Evolutionary conservation across 2,329 filamentous ascomycete genomes (phyloP).

Genomic region (Sporothrix schenckii): DNA sequence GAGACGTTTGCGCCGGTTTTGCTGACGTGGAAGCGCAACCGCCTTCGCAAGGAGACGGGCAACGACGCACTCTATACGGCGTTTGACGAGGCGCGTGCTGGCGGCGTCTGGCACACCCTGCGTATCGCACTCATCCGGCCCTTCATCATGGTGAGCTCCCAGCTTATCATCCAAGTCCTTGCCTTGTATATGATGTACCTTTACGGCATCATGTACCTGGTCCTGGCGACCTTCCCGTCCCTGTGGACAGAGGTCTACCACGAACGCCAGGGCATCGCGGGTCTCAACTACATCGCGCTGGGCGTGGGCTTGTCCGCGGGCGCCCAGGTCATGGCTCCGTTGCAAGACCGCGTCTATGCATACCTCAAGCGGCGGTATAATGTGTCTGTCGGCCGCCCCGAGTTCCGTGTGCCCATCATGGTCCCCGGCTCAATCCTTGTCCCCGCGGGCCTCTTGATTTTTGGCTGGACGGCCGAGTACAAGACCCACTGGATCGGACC

Average conservation of each 20-base stretch:
- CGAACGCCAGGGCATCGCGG: constrained; percentile 42
- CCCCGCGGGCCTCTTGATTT: constrained; percentile 50
- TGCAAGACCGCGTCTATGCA: constrained; percentile 53
- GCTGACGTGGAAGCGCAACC: constrained; percentile 45
- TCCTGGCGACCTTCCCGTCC: constrained; percentile 54
- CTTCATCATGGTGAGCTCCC: constrained; percentile 54
- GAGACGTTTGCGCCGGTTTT: constrained; percentile 44
- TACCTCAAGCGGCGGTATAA: constrained; percentile 48
- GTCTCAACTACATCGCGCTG: constrained; percentile 46
- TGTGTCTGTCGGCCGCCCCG: constrained; percentile 44
- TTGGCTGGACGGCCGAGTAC: constrained; percentile 51
- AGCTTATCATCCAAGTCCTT: constrained; percentile 56
- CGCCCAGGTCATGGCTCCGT: constrained; percentile 57
- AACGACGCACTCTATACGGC: constrained; percentile 55
- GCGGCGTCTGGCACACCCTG: constrained; percentile 36
- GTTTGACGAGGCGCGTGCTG: constrained; percentile 51
- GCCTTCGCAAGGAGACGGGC: constrained; percentile 61
- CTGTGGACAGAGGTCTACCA: constrained; percentile 49
- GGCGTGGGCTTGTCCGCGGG: constrained; percentile 40
- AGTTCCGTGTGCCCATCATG: constrained; percentile 51
- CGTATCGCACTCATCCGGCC: constrained; percentile 52
- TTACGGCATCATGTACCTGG: constrained; percentile 56
- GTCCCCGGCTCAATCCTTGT: constrained; percentile 47
- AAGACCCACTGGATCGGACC: constrained; percentile 52
- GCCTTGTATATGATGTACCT: constrained; percentile 51